phyloP scores from a whole-genome alignment of 306 rosid genomes.

The Begonia peltatifolia region DNA sequence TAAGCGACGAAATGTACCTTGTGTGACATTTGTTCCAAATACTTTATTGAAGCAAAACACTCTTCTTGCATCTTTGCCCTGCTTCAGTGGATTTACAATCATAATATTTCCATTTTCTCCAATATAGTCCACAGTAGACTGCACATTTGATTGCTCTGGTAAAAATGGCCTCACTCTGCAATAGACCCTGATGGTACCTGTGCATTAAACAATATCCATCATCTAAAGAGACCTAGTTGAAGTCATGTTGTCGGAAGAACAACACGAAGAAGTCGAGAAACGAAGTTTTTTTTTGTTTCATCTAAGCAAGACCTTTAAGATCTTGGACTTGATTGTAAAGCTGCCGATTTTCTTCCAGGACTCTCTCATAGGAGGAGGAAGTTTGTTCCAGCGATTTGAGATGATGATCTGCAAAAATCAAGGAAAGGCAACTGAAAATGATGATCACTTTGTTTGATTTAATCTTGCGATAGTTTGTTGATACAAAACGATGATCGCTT shows the following conservation, averaged over 20 bases:
- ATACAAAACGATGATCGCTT: not conserved
- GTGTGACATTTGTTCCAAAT: constrained; percentile 70
- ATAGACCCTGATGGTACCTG: constrained; percentile 88
- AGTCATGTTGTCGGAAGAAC: too few species aligned
- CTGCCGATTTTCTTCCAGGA: constrained; percentile 70
- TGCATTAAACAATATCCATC: constrained; percentile 10
- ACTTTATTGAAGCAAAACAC: constrained; percentile 87
- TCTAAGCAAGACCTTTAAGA: constrained; percentile 49
- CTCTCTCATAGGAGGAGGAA: constrained; percentile 72
- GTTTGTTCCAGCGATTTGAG: constrained; percentile 59
- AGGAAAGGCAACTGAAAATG: not conserved
- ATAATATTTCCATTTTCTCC: constrained; percentile 93
- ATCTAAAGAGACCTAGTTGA: not conserved
- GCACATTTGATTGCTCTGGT: constrained; percentile 51
- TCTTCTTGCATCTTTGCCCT: constrained; percentile 76
- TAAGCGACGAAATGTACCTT: constrained; percentile 33
- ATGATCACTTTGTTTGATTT: constrained; percentile 7
- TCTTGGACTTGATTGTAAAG: constrained; percentile 95
- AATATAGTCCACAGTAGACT: constrained; percentile 71
- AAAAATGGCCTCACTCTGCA: constrained; percentile 93
- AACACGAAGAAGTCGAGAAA: too few species aligned
- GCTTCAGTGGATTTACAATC: constrained; percentile 81
- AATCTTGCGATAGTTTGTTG: constrained; percentile 2
- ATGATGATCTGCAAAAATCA: constrained; percentile 41
- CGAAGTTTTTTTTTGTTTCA: too few species aligned